Percentiles rank a stretch among this genome's conserved stretches.
These are phyloP conservation scores for Trichophyton benhamiae DNA, from an alignment of 2,329 filamentous ascomycete species.

Conservation along the genomic window DNA sequence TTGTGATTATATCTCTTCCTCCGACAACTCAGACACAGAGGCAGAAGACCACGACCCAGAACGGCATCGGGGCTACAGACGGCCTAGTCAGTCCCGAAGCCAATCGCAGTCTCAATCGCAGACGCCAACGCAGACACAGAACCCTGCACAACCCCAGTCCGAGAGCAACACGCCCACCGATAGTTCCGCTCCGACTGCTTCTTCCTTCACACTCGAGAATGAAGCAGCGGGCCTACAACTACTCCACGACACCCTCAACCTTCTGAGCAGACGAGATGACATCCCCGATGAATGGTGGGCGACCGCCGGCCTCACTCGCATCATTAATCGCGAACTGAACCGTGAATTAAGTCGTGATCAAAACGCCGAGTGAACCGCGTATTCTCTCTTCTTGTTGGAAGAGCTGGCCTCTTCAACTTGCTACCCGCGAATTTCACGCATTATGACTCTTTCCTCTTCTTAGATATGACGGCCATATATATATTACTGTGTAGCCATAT, in stretches of 20 bases:
- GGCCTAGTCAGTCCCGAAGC: conserved; percentile 5
- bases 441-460: not conserved
- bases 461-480: not conserved
- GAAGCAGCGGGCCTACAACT: conserved; percentile 39
- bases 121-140: conserved; percentile 5
- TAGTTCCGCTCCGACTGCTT: not conserved
- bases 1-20: conserved; percentile 9
- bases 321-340: conserved; percentile 17
- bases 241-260: conserved; percentile 60
- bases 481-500: not conserved
- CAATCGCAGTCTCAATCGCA: not conserved
- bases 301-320: conserved; percentile 53
- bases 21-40: conserved; percentile 20
- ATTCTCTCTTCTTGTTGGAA: not conserved
- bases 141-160: conserved; percentile 14
- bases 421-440: not conserved
- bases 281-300: conserved; percentile 78
- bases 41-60: not conserved
- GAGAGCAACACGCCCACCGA: conserved; percentile 22
- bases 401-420: not conserved
- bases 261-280: conserved; percentile 57
- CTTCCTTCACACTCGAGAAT: conserved; percentile 17
- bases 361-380: not conserved
- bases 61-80: conserved; percentile 13
- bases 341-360: not conserved